These are phyloP conservation scores for Clathrus columnatus DNA, from an alignment of 768 basidiomycete species.

Conservation along the genomic window DNA sequence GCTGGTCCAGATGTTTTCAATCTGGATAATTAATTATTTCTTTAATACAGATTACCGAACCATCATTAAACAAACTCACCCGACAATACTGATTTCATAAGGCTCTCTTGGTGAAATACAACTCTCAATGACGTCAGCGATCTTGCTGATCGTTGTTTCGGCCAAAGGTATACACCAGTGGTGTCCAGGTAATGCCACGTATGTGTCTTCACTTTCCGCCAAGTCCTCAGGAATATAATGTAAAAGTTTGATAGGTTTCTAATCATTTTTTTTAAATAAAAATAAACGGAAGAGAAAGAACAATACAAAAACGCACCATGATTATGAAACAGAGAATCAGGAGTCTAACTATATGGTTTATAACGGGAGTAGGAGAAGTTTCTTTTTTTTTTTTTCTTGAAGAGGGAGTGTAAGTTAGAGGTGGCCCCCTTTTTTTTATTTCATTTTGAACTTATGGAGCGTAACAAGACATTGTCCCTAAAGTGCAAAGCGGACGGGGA, in stretches of 20 bases:
- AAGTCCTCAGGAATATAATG: background rate
- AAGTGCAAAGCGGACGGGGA: too few species aligned
- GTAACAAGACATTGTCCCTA: too few species aligned
- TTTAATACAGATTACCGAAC: background rate
- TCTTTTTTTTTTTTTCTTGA: too few species aligned
- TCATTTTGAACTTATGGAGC: too few species aligned
- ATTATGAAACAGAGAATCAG: too few species aligned
- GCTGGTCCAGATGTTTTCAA: background rate
- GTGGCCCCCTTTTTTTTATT: too few species aligned
- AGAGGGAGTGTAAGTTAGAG: too few species aligned
- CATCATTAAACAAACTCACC: background rate
- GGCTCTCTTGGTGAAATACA: background rate
- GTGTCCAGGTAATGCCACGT: background rate
- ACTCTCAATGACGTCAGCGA: background rate
- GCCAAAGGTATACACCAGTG: background rate
- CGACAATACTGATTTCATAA: slow-evolving; percentile 4
- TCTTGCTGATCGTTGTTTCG: background rate
- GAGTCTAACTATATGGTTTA: too few species aligned
- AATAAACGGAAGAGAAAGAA: too few species aligned
- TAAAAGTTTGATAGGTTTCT: background rate
- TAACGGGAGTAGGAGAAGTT: too few species aligned
- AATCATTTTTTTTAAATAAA: too few species aligned
- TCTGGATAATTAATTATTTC: background rate
- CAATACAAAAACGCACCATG: too few species aligned
- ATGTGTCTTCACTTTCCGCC: background rate